phyloP scores from a whole-genome alignment of 1,139 yeast genomes.

The Arxiozyma heterogenica region DNA sequence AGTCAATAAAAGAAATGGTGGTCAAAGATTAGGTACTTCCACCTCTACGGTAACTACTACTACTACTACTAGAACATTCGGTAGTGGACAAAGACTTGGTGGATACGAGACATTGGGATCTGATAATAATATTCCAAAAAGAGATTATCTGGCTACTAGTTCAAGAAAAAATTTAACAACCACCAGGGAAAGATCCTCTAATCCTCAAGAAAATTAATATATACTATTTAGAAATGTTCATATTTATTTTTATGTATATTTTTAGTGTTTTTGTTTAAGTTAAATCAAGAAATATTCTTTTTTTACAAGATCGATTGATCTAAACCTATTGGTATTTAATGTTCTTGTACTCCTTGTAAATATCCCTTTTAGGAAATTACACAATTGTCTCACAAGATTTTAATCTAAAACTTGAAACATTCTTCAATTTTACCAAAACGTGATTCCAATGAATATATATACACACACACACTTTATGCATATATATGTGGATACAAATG shows the following conservation, averaged over 20 bases:
- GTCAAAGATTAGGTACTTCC: conserved; percentile 2
- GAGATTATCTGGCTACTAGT: conserved; percentile 4
- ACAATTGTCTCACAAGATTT: background rate
- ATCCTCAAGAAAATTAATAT: background rate
- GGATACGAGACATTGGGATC: background rate
- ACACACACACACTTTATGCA: background rate
- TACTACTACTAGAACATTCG: background rate
- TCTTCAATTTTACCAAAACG: background rate
- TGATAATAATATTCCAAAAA: background rate
- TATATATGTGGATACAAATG: too few species aligned
- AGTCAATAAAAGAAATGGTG: background rate
- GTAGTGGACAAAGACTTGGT: conserved; percentile 5
- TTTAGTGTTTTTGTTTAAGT: background rate
- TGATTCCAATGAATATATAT: background rate
- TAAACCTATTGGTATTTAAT: background rate
- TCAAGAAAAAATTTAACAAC: conserved; percentile 2
- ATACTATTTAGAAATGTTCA: too few species aligned
- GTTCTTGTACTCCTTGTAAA: conserved; percentile 2
- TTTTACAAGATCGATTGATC: too few species aligned
- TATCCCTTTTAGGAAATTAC: conserved; percentile 6
- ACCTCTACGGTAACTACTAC: background rate
- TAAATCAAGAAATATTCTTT: background rate
- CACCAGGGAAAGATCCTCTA: background rate
- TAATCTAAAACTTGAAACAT: background rate
- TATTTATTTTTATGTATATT: too few species aligned